Evolutionary conservation across 257 asterid species (phyloP).

Genomic region (Primulina huaijiensis): DNA sequence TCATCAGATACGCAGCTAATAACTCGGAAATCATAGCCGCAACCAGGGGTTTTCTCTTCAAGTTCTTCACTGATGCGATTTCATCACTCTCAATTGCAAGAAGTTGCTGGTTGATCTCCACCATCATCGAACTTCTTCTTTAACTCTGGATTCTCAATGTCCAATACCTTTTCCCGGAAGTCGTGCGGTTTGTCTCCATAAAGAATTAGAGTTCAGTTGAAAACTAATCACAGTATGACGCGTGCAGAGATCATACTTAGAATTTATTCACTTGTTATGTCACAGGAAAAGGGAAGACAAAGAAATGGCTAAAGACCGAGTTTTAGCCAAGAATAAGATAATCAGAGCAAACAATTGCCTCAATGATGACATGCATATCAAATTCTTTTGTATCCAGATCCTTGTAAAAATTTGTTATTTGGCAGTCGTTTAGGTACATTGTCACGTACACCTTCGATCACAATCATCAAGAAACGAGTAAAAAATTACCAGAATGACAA

Average conservation of each 20-base stretch:
- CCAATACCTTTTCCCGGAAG: conserved; percentile 82
- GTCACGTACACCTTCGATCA: not conserved
- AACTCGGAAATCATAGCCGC: conserved; percentile 84
- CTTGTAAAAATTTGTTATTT: conserved; percentile 36
- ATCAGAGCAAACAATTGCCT: conserved; percentile 41
- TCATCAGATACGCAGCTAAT: conserved; percentile 84
- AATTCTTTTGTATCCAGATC: conserved; percentile 89
- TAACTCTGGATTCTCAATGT: conserved; percentile 92
- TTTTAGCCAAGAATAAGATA: not conserved
- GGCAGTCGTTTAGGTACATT: conserved; percentile 24
- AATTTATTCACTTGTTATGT: too few relatives aligned
- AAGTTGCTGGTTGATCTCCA: conserved; percentile 61
- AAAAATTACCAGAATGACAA: not conserved
- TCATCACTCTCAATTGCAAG: conserved; percentile 65
- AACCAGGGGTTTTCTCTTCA: conserved; percentile 78
- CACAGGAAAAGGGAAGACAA: too few relatives aligned
- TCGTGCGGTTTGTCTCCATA: conserved; percentile 81
- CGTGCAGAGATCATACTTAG: too few relatives aligned
- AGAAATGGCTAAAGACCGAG: not conserved
- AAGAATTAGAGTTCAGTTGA: not conserved
- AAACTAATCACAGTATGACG: too few relatives aligned
- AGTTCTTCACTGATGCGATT: conserved; percentile 69
- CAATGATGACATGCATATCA: conserved; percentile 97
- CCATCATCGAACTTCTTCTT: conserved; percentile 95
- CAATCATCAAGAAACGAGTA: not conserved